A percentile compares a stretch with the other conserved stretches of the same genome.
phyloP scores from a whole-genome alignment of 805 yeast genomes.

The Saturnispora dispora region DNA sequence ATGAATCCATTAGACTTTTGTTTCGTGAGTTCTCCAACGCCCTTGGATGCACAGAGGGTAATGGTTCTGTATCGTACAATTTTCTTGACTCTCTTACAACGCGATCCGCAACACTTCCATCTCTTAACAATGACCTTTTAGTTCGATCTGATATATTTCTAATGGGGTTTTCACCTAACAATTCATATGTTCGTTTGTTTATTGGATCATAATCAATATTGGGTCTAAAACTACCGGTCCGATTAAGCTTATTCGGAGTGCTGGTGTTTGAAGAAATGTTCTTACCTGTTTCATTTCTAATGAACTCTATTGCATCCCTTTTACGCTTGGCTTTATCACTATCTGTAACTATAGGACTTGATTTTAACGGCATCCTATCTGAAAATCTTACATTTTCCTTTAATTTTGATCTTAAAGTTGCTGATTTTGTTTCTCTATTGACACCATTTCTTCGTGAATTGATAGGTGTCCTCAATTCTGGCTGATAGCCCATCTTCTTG shows the following conservation, averaged over 20 bases:
- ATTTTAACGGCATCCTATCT: not conserved
- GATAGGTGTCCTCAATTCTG: conserved; percentile 1
- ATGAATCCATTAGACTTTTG: conserved; percentile 19
- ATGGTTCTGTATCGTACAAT: not conserved
- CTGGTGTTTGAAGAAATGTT: not conserved
- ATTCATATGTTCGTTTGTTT: conserved; percentile 18
- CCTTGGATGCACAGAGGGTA: not conserved
- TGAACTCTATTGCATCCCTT: conserved; percentile 11
- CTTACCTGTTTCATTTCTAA: conserved; percentile 7
- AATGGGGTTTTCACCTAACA: conserved; percentile 25
- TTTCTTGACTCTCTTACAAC: conserved; percentile 13
- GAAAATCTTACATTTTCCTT: not conserved
- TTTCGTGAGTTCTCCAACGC: not conserved
- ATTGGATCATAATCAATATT: conserved; percentile 5
- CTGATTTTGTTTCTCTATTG: not conserved
- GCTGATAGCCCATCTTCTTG: not conserved
- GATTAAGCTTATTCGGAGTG: not conserved
- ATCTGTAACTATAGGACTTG: conserved; percentile 1
- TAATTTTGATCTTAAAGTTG: not conserved
- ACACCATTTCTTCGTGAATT: not conserved
- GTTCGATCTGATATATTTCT: conserved; percentile 12
- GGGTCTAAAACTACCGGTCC: not conserved
- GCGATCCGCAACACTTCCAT: conserved; percentile 16
- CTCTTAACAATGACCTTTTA: conserved; percentile 9
- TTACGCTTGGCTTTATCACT: conserved; percentile 10